Percentiles rank a stretch among this genome's conserved stretches.
These are phyloP conservation scores for Saprolegnia diclina DNA, from an alignment of 352 stramenopile genomes.

Conservation along the genomic window DNA sequence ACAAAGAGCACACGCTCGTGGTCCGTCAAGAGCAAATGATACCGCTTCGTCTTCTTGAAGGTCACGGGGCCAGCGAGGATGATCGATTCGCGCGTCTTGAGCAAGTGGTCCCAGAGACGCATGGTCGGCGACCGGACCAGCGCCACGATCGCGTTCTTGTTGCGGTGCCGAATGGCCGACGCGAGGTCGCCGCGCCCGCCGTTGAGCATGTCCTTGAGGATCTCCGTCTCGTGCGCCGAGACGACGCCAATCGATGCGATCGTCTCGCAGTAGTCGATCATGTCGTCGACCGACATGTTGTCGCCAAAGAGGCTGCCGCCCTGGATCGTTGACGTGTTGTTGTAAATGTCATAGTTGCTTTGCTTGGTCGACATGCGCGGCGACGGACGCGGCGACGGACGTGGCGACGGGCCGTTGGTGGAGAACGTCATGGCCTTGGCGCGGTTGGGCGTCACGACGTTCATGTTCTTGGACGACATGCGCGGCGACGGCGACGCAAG, in stretches of 20 bases:
- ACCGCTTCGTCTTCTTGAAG: slow-evolving; percentile 77
- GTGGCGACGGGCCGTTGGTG: not conserved
- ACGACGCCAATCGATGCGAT: slow-evolving; percentile 48
- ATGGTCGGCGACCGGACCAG: slow-evolving; percentile 78
- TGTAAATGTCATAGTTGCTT: slow-evolving; percentile 22
- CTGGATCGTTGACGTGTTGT: slow-evolving; percentile 28
- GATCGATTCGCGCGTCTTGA: slow-evolving; percentile 80
- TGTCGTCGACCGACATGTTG: slow-evolving; percentile 61
- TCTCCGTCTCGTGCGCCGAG: slow-evolving; percentile 56
- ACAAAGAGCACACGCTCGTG: slow-evolving; percentile 81
- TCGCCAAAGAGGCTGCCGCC: slow-evolving; percentile 48
- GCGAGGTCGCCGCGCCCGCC: slow-evolving; percentile 67
- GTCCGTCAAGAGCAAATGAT: slow-evolving; percentile 75
- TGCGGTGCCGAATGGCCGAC: slow-evolving; percentile 69
- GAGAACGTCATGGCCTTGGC: slow-evolving; percentile 29
- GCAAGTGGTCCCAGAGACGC: slow-evolving; percentile 73
- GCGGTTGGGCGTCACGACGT: slow-evolving; percentile 7
- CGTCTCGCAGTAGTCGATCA: slow-evolving; percentile 80
- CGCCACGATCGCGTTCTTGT: slow-evolving; percentile 75
- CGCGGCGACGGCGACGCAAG: slow-evolving; percentile 59
- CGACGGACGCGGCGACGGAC: not conserved
- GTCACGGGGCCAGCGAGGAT: slow-evolving; percentile 71
- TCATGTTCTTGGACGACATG: slow-evolving; percentile 40
- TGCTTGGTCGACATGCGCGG: slow-evolving; percentile 6
- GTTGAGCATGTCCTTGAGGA: slow-evolving; percentile 75